A percentile compares a stretch with the other conserved stretches of the same genome.
These are phyloP conservation scores for Lachnum nothofagi DNA, from an alignment of 2,329 filamentous ascomycete genomes.

Conservation along the genomic window DNA sequence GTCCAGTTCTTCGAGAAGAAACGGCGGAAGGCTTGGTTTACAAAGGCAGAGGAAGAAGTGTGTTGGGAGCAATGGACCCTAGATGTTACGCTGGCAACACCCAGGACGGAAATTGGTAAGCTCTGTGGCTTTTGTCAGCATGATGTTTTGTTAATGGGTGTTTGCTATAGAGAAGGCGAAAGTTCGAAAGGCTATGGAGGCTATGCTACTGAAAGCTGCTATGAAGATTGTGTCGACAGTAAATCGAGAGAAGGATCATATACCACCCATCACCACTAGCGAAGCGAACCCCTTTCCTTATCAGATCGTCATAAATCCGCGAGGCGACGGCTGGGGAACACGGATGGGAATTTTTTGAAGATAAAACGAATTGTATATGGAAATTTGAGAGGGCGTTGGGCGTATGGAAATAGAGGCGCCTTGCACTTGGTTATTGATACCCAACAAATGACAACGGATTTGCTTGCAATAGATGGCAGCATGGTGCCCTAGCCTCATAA, in stretches of 20 bases:
- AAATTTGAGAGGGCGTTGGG: constrained; percentile 18
- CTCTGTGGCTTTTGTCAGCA: constrained; percentile 8
- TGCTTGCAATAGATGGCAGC: no score
- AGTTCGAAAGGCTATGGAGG: constrained; percentile 84
- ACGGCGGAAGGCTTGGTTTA: constrained; percentile 74
- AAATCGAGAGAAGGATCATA: constrained; percentile 88
- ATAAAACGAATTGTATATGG: constrained; percentile 15
- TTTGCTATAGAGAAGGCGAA: constrained; percentile 74
- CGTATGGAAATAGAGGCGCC: constrained; percentile 21
- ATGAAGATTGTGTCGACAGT: constrained; percentile 86
- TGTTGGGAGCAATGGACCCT: constrained; percentile 97
- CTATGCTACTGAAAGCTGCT: constrained; percentile 77
- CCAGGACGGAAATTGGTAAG: constrained; percentile 80
- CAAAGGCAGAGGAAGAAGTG: constrained; percentile 81
- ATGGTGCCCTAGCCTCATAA: constrained; percentile 1
- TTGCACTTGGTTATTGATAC: constrained; percentile 25
- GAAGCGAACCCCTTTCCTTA: constrained; percentile 93
- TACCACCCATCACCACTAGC: constrained; percentile 90
- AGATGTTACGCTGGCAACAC: constrained; percentile 87
- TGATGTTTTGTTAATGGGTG: constrained; percentile 3
- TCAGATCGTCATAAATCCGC: constrained; percentile 83
- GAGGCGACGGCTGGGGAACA: constrained; percentile 71
- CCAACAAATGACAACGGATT: constrained; percentile 21
- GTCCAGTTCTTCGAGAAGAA: constrained; percentile 96
- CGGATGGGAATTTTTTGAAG: constrained; percentile 60